These are phyloP conservation scores for Suillus tomentosus DNA, from an alignment of 768 basidiomycete species.

Conservation along the genomic window DNA sequence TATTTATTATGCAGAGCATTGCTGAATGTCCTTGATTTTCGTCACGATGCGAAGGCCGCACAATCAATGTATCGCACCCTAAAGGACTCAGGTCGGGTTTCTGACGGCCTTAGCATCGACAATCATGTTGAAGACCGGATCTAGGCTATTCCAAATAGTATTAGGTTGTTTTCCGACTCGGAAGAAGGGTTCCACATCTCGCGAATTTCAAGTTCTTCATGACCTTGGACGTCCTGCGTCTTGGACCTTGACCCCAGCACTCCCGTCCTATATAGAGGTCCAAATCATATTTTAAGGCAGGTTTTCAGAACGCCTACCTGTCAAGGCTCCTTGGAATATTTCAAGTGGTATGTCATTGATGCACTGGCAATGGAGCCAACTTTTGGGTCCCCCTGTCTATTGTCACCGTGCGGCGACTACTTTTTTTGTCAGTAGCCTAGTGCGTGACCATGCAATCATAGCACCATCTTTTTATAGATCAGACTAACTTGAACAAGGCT, in stretches of 20 bases:
- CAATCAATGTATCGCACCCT: too few relatives aligned
- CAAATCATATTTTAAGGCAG: neutral
- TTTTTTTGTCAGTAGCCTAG: neutral
- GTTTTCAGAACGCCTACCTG: neutral
- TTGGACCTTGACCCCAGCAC: neutral
- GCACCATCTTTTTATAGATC: neutral
- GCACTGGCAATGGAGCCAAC: neutral
- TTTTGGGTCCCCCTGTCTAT: neutral
- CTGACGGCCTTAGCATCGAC: too few relatives aligned
- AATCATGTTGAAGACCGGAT: too few relatives aligned
- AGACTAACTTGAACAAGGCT: neutral
- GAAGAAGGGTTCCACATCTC: neutral
- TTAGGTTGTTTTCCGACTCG: neutral
- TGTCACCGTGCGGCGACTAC: neutral
- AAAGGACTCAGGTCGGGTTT: too few relatives aligned
- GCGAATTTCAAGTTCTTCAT: neutral
- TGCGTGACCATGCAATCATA: neutral
- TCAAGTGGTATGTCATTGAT: neutral
- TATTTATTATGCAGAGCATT: too few relatives aligned
- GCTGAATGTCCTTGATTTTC: too few relatives aligned
- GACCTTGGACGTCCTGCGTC: neutral
- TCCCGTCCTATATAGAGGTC: neutral
- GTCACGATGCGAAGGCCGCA: too few relatives aligned
- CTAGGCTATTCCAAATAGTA: neutral
- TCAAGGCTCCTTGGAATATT: neutral